Evolutionary conservation across 2,329 filamentous ascomycete genomes (phyloP), one percentile per base, ranked within the genome.

Genomic region (Fusarium anguioides): DNA sequence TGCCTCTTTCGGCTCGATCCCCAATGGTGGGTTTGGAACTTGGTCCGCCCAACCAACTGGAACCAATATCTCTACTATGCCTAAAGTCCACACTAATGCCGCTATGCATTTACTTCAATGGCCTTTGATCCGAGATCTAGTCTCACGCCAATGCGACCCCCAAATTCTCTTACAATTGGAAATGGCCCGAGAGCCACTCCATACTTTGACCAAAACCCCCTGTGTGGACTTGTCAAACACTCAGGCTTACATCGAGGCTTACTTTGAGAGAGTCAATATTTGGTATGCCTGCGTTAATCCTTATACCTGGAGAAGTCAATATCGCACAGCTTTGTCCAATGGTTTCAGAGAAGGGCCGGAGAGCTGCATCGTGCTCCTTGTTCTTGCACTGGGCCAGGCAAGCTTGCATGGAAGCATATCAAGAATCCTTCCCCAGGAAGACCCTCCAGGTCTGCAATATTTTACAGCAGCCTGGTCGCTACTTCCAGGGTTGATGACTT

Each of bases 251-350:
- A 90, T 93, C 37, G 88, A 91, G 73, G 89, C 92, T 2, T 95
- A 93, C 76, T 96, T 95, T 73, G 89, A 91, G 58, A 85, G 90
- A 39, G 92, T 94, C 60, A 95, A 95, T 68, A 85, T 94, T 5
- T 95, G 92, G 90, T 95, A 95, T 72, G 92, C 92, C 11, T 93
- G 91, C 70, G 91, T 96, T 31, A 94, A 94, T 74, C 92, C 92
- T 2, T 92, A 92, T 76, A 91, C 89, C 3, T 96, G 92, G 92
- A 84, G 86, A 39, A 88, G 84, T 60, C 90, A 93, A 75, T 94
- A 94, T 75, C 87, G 89, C 26, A 90, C 86, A 6, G 92, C 92
- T 0, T 83, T 94, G 8, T 90, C 90, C 4, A 90, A 90, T 68
- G 89, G 90, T 2, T 94, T 95, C 69, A 86, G 90, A 35, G 90